Percentiles rank a stretch among this genome's conserved stretches.
phyloP scores from a whole-genome alignment of 768 basidiomycete genomes.

The Lentinula raphanica region DNA sequence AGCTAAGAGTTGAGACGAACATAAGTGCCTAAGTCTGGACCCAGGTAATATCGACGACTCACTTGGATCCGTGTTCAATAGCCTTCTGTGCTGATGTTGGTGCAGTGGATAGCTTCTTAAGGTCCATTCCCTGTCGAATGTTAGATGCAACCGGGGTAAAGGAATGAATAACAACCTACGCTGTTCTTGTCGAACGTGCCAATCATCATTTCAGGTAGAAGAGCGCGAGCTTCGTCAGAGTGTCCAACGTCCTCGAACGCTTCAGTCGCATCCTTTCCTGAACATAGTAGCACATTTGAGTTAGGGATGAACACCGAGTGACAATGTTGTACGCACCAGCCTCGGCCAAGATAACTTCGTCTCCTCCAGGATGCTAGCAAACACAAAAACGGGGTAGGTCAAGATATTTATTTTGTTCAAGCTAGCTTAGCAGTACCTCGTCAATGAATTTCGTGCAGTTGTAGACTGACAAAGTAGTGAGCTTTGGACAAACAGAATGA shows the following conservation, averaged over 20 bases:
- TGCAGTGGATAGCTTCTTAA: conserved; percentile 43
- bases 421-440: conserved; percentile 53
- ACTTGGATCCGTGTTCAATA: conserved; percentile 69
- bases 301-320: neutral
- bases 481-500: conserved; percentile 27
- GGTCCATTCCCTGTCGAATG: conserved; percentile 39
- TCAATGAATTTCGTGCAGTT: conserved; percentile 91
- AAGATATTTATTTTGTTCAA: neutral
- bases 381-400: neutral
- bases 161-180: conserved; percentile 35
- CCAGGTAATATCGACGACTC: conserved; percentile 19
- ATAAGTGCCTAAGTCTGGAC: conserved; percentile 8
- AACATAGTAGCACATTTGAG: neutral
- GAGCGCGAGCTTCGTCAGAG: conserved; percentile 92
- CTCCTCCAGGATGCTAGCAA: conserved; percentile 88
- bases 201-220: conserved; percentile 73
- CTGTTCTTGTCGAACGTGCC: conserved; percentile 75
- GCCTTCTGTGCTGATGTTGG: conserved; percentile 37
- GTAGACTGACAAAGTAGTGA: conserved; percentile 59
- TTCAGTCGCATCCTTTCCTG: conserved; percentile 94
- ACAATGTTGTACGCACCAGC: conserved; percentile 55
- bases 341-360: conserved; percentile 95
- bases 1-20: conserved; percentile 31
- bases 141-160: conserved; percentile 3
- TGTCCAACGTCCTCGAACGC: conserved; percentile 99